phyloP scores from a whole-genome alignment of 805 yeast species.

The Saccharomycopsis babjevae region DNA sequence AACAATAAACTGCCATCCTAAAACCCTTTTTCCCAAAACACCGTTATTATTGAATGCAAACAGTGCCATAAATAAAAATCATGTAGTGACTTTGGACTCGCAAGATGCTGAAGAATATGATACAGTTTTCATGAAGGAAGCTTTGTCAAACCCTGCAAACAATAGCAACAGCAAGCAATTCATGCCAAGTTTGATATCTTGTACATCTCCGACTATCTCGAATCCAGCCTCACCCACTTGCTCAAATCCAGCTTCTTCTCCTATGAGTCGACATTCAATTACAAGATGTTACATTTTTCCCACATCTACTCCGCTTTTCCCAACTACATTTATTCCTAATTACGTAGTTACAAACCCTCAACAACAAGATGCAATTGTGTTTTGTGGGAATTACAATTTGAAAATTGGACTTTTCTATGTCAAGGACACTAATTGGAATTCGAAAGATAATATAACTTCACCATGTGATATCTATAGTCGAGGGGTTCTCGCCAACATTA shows the following conservation, averaged over 20 bases:
- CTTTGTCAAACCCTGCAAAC: background rate
- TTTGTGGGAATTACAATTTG: constrained; percentile 10
- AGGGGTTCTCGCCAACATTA: constrained; percentile 13
- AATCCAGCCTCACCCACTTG: background rate
- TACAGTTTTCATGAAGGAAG: background rate
- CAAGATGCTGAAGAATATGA: background rate
- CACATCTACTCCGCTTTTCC: constrained; percentile 15
- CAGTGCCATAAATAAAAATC: too few relatives aligned
- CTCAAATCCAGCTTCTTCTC: background rate
- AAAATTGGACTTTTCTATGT: constrained; percentile 14
- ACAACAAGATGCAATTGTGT: constrained; percentile 16
- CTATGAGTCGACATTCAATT: background rate
- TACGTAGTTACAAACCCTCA: constrained; percentile 13
- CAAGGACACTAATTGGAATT: constrained; percentile 11
- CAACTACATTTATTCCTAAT: constrained; percentile 10
- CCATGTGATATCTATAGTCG: constrained; percentile 7
- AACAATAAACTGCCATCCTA: too few relatives aligned
- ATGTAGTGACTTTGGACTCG: too few relatives aligned
- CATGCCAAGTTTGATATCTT: background rate
- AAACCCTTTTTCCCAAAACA: too few relatives aligned
- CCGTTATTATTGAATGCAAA: too few relatives aligned
- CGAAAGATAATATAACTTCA: constrained; percentile 10
- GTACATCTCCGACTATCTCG: background rate
- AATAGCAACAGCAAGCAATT: background rate
- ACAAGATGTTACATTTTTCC: background rate